phyloP scores from a whole-genome alignment of 208 protist genomes.

The Blechomonas ayalai region DNA sequence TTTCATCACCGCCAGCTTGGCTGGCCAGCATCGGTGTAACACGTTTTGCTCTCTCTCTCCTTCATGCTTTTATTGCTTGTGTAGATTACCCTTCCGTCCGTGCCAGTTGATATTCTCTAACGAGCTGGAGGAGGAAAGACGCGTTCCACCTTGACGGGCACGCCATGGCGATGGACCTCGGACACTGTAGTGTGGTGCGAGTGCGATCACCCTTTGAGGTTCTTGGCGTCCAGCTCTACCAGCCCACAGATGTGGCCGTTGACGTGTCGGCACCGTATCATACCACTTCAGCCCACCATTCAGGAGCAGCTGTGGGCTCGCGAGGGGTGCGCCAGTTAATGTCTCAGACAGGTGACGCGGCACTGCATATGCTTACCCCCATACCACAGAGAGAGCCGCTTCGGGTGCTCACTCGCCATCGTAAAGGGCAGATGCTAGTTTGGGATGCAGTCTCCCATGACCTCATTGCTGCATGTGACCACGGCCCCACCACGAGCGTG shows the following conservation, averaged over 20 bases:
- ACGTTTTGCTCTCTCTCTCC: too few species aligned
- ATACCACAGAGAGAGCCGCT: conserved; percentile 6
- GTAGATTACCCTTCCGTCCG: too few species aligned
- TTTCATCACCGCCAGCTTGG: too few species aligned
- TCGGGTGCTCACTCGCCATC: conserved; percentile 41
- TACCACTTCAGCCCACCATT: not conserved
- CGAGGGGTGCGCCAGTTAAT: conserved; percentile 18
- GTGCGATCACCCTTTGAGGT: conserved; percentile 59
- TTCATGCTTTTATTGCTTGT: too few species aligned
- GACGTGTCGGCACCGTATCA: not conserved
- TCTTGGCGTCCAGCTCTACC: conserved; percentile 40
- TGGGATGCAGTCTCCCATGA: conserved; percentile 44
- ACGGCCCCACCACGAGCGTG: conserved; percentile 36
- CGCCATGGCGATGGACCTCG: conserved; percentile 7
- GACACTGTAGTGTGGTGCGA: conserved; percentile 27
- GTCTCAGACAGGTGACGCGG: not conserved
- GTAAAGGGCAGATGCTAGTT: conserved; percentile 54
- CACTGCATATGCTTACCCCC: not conserved
- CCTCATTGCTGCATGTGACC: conserved; percentile 32
- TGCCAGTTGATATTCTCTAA: too few species aligned
- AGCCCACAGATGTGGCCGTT: not conserved
- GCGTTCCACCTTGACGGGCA: too few species aligned
- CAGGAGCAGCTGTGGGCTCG: conserved; percentile 4
- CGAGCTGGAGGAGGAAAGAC: too few species aligned
- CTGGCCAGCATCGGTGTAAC: too few species aligned